Evolutionary conservation across 208 protist species (phyloP).

Genomic region (Trypanosoma brucei): DNA sequence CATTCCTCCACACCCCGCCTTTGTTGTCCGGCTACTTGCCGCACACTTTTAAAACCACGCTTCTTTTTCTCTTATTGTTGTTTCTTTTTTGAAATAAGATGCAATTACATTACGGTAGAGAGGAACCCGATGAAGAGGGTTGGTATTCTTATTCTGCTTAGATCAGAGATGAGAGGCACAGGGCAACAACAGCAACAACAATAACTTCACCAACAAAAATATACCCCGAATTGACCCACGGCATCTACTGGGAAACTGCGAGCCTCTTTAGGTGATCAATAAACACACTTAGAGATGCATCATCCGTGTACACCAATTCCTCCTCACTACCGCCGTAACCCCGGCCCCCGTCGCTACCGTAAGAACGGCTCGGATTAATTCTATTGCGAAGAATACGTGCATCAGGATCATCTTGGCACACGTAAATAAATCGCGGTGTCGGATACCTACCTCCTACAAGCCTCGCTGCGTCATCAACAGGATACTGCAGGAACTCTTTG

Average conservation of each 20-base stretch:
- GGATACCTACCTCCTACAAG: constrained; percentile 92
- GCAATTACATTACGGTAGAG: too few species aligned
- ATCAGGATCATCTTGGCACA: constrained; percentile 94
- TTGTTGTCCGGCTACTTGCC: too few species aligned
- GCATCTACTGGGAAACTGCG: constrained; percentile 78
- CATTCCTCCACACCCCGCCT: too few species aligned
- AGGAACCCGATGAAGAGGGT: too few species aligned
- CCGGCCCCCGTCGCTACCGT: constrained; percentile 69
- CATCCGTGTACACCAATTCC: constrained; percentile 96
- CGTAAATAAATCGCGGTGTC: constrained; percentile 94
- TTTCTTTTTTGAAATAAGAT: too few species aligned
- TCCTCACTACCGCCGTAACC: constrained; percentile 62
- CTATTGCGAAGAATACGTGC: constrained; percentile 97
- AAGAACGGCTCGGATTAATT: constrained; percentile 96
- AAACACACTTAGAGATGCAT: constrained; percentile 96
- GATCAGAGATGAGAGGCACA: too few species aligned
- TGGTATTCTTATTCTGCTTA: too few species aligned
- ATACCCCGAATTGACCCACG: background rate
- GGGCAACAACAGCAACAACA: too few species aligned
- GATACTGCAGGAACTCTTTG: constrained; percentile 90
- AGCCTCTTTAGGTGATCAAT: constrained; percentile 97
- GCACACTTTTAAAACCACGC: too few species aligned
- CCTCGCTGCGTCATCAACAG: constrained; percentile 89
- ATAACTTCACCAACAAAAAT: too few species aligned
- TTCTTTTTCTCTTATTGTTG: too few species aligned